Percentiles rank a stretch among this genome's conserved stretches.
These are phyloP conservation scores for Selaginella moellendorffii DNA, from an alignment of 75 land plant species.

Conservation along the genomic window DNA sequence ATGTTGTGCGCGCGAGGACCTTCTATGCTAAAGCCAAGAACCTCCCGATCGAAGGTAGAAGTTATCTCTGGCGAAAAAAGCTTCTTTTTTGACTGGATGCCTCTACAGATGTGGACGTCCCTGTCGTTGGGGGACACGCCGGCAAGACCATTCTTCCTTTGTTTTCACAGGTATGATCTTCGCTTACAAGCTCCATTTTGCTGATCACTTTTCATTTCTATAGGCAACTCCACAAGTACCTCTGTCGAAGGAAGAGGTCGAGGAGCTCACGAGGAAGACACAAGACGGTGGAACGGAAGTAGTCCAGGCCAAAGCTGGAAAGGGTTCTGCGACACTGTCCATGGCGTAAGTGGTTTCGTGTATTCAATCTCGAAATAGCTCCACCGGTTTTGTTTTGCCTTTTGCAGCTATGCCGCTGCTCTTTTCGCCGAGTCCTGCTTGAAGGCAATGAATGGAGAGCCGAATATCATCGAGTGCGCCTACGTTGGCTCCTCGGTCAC, in stretches of 20 bases:
- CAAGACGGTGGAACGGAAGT: slow-evolving; percentile 99
- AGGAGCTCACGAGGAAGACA: slow-evolving; percentile 85
- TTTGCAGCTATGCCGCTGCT: slow-evolving; percentile 84
- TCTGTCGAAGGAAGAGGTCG: slow-evolving; percentile 30
- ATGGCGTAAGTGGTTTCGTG: slow-evolving; percentile 78
- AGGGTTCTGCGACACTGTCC: slow-evolving; percentile 94
- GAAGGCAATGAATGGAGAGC: slow-evolving; percentile 81
- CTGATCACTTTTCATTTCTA: neutral
- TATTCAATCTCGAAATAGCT: too few species aligned
- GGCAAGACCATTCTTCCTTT: slow-evolving; percentile 90
- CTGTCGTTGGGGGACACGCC: slow-evolving; percentile 98
- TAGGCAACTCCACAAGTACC: slow-evolving; percentile 14
- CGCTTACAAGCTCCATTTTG: neutral
- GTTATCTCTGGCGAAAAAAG: slow-evolving; percentile 11
- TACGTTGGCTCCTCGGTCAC: slow-evolving; percentile 75
- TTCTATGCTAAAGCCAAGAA: slow-evolving; percentile 83
- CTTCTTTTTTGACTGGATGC: slow-evolving; percentile 2
- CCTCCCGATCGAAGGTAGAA: slow-evolving; percentile 50
- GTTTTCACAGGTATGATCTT: slow-evolving; percentile 85
- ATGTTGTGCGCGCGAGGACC: slow-evolving; percentile 91
- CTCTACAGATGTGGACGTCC: slow-evolving; percentile 78
- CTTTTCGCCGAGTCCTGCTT: slow-evolving; percentile 79
- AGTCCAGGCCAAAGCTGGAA: slow-evolving; percentile 98
- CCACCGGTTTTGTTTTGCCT: too few species aligned
- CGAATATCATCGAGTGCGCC: slow-evolving; percentile 72